Evolutionary conservation across 352 stramenopile species (phyloP), one percentile per base, ranked within the genome.

Genomic region (Phytopythium ostracodes): DNA sequence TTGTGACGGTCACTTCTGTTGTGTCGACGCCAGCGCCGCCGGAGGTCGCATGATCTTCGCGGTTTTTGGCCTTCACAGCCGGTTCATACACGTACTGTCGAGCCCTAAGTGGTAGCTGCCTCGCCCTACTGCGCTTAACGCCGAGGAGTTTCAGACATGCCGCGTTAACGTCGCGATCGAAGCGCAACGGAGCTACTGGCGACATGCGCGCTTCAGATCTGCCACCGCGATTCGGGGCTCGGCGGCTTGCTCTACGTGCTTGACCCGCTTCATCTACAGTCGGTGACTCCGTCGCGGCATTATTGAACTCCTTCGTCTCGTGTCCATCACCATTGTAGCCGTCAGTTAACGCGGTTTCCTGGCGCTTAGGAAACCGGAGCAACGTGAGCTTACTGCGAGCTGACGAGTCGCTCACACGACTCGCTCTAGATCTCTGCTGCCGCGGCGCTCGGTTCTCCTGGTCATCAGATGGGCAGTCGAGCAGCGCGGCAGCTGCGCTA

Each of bases 81-180:
- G 40, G 38, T 18, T 60, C 38, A 27, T 31, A 60, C 25, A 38
- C 55, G 12, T 52, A 60, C 25, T 22, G 38, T 18, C 55, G 36
- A 38, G 55, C 12, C 33, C 24, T 60, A 9, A 60, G 35, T 2
- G 40, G 40, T 35, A 38, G 7, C 27, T 6, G 25, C 27, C 18
- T n/a, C 17, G 36, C 8, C 29, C 43, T 38, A 10, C 17, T 24
- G 4, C 38, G 2, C 36, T 52, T 51, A 9, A 4, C 17, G 2
- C 40, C 40, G 24, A 60, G 55, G n/a, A 60, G 38, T 27, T 38
- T 52, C 18, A 60, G 29, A 22, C 29, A 14, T 7, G 55, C 55
- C 15, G 7, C 14, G 25, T 42, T 27, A 11, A 40, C 25, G 25
- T 52, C 38, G 18, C 52, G 55, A 0, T 51, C 40, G 25, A 24